These are phyloP conservation scores for Ophiostoma ulmi DNA, from an alignment of 2,329 filamentous ascomycete species.

Conservation along the genomic window DNA sequence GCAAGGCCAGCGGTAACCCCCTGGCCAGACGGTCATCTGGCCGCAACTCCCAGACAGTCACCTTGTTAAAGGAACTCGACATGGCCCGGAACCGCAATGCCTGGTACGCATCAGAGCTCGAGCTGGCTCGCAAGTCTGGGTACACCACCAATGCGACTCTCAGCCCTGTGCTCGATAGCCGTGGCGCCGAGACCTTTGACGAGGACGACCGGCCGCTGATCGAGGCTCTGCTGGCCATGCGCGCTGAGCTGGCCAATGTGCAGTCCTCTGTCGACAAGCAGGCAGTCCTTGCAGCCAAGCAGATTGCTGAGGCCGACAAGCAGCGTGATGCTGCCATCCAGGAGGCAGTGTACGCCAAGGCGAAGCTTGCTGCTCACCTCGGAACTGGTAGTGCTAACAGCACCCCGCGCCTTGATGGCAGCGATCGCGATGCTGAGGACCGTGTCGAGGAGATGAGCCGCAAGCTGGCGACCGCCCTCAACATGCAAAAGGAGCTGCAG, in stretches of 20 bases:
- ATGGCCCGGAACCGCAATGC: constrained; percentile 79
- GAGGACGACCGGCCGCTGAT: constrained; percentile 90
- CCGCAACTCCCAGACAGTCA: constrained; percentile 62
- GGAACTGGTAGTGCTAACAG: constrained; percentile 52
- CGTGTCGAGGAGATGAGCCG: constrained; percentile 70
- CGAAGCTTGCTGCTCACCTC: constrained; percentile 75
- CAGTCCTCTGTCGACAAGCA: constrained; percentile 87
- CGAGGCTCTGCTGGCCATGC: constrained; percentile 88
- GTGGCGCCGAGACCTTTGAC: constrained; percentile 70
- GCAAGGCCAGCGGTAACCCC: constrained; percentile 47
- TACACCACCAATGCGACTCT: constrained; percentile 69
- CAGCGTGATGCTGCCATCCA: constrained; percentile 91
- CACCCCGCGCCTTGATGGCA: constrained; percentile 54
- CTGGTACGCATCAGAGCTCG: constrained; percentile 94
- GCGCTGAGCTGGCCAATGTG: constrained; percentile 80
- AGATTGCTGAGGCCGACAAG: constrained; percentile 89
- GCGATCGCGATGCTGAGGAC: constrained; percentile 57
- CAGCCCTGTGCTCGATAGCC: constrained; percentile 70
- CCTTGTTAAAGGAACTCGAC: constrained; percentile 81
- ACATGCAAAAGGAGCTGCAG: constrained; percentile 74
- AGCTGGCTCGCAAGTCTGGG: constrained; percentile 83
- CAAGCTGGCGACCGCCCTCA: constrained; percentile 76
- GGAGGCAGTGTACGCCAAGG: constrained; percentile 92
- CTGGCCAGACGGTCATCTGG: constrained; percentile 56
- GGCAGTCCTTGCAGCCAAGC: constrained; percentile 74